These are phyloP conservation scores for Fusarium oligoseptatum DNA, from an alignment of 2,329 filamentous ascomycete genomes.

Conservation along the genomic window DNA sequence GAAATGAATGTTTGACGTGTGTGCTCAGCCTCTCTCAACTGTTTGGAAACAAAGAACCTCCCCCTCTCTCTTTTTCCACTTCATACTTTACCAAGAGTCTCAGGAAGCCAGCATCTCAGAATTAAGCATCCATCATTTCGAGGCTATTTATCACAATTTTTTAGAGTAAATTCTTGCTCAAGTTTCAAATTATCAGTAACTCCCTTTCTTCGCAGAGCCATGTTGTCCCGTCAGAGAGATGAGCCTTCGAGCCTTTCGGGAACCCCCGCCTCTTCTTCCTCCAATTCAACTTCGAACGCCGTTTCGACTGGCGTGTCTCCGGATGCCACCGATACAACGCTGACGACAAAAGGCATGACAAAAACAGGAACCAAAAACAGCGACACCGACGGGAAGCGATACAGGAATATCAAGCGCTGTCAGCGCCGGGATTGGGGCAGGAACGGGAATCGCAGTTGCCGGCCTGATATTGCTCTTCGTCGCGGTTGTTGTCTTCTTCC, in stretches of 20 bases:
- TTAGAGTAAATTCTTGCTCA: not conserved
- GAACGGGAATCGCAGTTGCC: not conserved
- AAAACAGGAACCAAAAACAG: too few species aligned
- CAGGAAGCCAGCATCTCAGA: not conserved
- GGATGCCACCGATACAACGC: not conserved
- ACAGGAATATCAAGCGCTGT: not conserved
- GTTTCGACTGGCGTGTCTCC: not conserved
- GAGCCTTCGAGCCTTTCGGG: not conserved
- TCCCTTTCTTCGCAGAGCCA: not conserved
- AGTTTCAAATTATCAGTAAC: not conserved
- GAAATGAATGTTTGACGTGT: not conserved
- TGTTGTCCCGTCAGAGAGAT: not conserved
- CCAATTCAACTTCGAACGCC: not conserved
- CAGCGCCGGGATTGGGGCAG: not conserved
- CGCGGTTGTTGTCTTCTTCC: not conserved
- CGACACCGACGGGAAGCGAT: not conserved
- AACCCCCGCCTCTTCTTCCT: not conserved
- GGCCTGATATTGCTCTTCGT: not conserved
- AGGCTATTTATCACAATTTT: not conserved
- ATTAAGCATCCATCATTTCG: not conserved
- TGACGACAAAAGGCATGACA: not conserved
- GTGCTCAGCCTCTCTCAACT: not conserved
- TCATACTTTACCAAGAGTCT: not conserved
- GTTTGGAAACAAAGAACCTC: not conserved
- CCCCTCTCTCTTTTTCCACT: not conserved